phyloP scores from a whole-genome alignment of 2,329 filamentous ascomycete genomes.

The Ceratocystis diversiconidia region DNA sequence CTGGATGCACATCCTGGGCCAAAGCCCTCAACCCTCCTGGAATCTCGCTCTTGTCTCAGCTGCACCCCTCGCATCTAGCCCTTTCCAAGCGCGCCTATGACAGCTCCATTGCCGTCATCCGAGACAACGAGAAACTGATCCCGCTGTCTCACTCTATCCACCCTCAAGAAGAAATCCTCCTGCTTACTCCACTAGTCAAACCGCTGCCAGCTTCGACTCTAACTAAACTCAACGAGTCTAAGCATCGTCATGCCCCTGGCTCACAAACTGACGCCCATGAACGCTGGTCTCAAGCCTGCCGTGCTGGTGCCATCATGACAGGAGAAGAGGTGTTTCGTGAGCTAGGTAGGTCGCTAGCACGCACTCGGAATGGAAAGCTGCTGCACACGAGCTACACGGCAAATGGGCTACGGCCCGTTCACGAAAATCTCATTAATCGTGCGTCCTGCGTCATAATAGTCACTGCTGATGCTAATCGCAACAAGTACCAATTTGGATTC shows the following conservation, averaged over 20 bases:
- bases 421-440: conserved; percentile 81
- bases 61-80: conserved; percentile 68
- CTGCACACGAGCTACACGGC: conserved; percentile 91
- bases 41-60: conserved; percentile 57
- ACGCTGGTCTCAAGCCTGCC: conserved; percentile 13
- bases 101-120: conserved; percentile 79
- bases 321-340: conserved; percentile 88
- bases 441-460: conserved; percentile 80
- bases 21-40: conserved; percentile 81
- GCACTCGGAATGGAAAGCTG: conserved; percentile 71
- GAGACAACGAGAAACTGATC: conserved; percentile 73
- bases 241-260: neutral
- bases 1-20: conserved; percentile 76
- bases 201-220: conserved; percentile 81
- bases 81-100: conserved; percentile 81
- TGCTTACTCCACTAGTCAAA: conserved; percentile 80
- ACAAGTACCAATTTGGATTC: conserved; percentile 86
- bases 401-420: conserved; percentile 79
- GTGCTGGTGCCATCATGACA: conserved; percentile 57
- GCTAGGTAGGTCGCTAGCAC: conserved; percentile 72
- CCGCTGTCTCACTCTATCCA: conserved; percentile 72
- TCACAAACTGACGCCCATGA: conserved; percentile 6
- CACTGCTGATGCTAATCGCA: conserved; percentile 85
- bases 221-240: conserved; percentile 34
- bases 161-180: conserved; percentile 72